Evolutionary conservation across 169 alveolate genomes (phyloP).

Genomic region (Eimeria zaria): DNA sequence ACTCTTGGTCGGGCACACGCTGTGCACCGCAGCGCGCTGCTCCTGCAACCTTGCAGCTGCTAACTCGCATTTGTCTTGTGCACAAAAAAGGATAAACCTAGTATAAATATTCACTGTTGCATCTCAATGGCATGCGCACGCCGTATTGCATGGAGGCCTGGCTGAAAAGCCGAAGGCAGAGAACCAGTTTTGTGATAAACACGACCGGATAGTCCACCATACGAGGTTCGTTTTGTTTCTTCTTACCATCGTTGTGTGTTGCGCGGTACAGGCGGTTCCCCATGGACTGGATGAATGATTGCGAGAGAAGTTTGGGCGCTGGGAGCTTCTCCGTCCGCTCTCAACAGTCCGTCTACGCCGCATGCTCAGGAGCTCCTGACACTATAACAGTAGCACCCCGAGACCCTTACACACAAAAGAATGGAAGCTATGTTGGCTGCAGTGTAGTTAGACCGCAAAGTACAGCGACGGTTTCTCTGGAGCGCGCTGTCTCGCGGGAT

Average conservation of each 20-base stretch:
- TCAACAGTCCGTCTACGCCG: background rate
- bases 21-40: background rate
- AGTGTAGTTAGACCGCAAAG: background rate
- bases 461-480: background rate
- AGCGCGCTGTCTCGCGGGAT: constrained; percentile 19
- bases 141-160: background rate
- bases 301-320: background rate
- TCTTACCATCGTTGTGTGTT: constrained; percentile 47
- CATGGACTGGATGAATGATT: constrained; percentile 17
- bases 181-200: background rate
- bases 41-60: background rate
- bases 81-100: background rate
- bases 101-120: background rate
- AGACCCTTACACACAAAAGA: background rate
- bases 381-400: background rate
- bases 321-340: background rate
- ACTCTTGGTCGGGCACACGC: background rate
- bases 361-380: constrained; percentile 41
- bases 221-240: background rate
- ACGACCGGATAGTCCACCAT: background rate
- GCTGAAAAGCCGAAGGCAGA: background rate
- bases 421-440: background rate
- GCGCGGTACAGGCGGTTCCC: constrained; percentile 67
- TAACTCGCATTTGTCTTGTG: background rate
- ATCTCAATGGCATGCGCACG: background rate